phyloP scores from a whole-genome alignment of 2,329 filamentous ascomycete species.

The Aspergillus fructus region DNA sequence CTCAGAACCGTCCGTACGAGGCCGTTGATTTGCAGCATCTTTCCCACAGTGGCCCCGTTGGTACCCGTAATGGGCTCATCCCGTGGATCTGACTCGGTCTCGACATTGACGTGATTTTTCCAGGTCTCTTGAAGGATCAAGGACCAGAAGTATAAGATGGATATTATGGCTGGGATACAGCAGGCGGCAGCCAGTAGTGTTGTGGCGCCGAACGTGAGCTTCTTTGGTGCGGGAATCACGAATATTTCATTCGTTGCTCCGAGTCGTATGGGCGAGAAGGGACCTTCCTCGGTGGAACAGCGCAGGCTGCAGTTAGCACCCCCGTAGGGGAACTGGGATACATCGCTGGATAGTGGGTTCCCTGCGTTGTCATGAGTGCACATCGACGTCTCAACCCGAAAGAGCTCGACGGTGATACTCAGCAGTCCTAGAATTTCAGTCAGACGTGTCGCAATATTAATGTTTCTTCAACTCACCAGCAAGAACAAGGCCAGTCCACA shows the following conservation, averaged over 20 bases:
- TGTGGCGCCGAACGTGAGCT: background rate
- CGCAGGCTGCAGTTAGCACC: background rate
- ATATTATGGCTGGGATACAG: slow-evolving; percentile 1
- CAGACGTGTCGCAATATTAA: background rate
- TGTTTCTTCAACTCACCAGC: background rate
- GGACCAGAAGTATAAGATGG: background rate
- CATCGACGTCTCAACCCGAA: background rate
- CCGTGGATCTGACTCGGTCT: background rate
- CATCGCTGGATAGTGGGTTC: background rate
- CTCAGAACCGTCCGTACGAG: background rate
- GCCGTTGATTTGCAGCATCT: slow-evolving; percentile 3
- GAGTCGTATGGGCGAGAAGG: background rate
- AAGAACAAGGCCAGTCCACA: slow-evolving; percentile 4
- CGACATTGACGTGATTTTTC: background rate
- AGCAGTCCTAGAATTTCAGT: background rate
- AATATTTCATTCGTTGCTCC: slow-evolving; percentile 2
- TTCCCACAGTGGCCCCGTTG: slow-evolving; percentile 1
- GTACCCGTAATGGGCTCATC: background rate
- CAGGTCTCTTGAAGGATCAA: slow-evolving; percentile 1
- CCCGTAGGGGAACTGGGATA: background rate
- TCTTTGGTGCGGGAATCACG: background rate
- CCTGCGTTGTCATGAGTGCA: background rate
- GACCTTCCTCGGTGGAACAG: background rate
- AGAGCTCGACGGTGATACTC: slow-evolving; percentile 5
- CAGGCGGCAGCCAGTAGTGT: background rate